A percentile compares a stretch with the other conserved stretches of the same genome.
These are phyloP conservation scores for Mortierella sp. DNA, from an alignment of 371 early-diverging fungal genomes.

Conservation along the genomic window DNA sequence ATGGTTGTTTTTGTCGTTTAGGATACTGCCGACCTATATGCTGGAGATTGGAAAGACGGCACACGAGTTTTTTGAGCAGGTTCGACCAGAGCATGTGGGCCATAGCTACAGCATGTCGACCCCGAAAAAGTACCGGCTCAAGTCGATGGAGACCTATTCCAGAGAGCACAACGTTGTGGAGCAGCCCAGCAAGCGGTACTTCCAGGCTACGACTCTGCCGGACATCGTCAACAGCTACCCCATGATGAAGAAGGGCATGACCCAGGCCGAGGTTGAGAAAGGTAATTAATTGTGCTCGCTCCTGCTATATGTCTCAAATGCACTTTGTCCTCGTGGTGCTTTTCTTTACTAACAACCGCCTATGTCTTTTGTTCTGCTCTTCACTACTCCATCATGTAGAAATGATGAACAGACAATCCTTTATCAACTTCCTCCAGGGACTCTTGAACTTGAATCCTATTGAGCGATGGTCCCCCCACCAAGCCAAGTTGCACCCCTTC, in stretches of 20 bases:
- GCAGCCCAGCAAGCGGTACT: slow-evolving; percentile 91
- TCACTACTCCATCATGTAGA: too few relatives aligned
- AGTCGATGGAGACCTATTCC: slow-evolving; percentile 87
- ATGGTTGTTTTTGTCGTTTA: slow-evolving; percentile 22
- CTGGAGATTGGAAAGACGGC: slow-evolving; percentile 86
- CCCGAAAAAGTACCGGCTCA: slow-evolving; percentile 73
- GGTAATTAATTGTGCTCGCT: slow-evolving; percentile 59
- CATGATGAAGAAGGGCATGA: slow-evolving; percentile 72
- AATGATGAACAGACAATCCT: slow-evolving; percentile 71
- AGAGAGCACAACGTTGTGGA: slow-evolving; percentile 79
- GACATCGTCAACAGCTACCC: slow-evolving; percentile 89
- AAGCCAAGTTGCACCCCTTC: slow-evolving; percentile 95
- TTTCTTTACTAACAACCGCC: not conserved
- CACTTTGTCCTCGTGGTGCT: too few relatives aligned
- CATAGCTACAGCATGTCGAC: slow-evolving; percentile 22
- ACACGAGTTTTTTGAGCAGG: slow-evolving; percentile 77
- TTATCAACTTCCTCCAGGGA: slow-evolving; percentile 92
- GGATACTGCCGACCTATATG: slow-evolving; percentile 88
- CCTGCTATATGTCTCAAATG: too few relatives aligned
- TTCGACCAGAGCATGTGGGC: slow-evolving; percentile 29
- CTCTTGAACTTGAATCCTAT: slow-evolving; percentile 91
- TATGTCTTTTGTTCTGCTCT: not conserved
- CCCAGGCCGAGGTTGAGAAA: slow-evolving; percentile 78
- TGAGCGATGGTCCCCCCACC: slow-evolving; percentile 94
- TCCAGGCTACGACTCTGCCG: slow-evolving; percentile 78